Percentiles rank a stretch among this genome's conserved stretches.
phyloP scores from a whole-genome alignment of 768 basidiomycete species.

The Tulasnella sp. region DNA sequence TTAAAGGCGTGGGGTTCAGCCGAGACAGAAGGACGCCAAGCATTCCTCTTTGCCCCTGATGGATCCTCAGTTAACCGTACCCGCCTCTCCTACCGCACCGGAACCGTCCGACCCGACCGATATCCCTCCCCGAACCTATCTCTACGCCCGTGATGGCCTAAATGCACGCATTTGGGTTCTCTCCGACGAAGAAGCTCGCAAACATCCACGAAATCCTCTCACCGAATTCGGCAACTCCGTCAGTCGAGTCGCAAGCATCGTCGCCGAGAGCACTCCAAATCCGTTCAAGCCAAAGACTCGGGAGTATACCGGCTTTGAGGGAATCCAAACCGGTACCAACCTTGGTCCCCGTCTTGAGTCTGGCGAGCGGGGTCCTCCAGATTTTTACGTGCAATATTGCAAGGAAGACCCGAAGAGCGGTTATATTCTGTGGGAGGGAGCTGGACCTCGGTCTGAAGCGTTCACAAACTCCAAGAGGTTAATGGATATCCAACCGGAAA shows the following conservation, averaged over 20 bases:
- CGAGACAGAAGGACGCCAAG: no score
- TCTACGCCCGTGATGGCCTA: no score
- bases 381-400: background rate
- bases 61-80: no score
- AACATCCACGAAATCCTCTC: background rate
- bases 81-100: no score
- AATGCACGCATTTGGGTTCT: no score
- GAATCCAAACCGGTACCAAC: background rate
- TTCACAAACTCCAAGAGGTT: background rate
- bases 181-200: no score
- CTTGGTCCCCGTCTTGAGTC: background rate
- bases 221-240: background rate
- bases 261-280: background rate
- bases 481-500: slow-evolving; percentile 3
- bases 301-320: background rate
- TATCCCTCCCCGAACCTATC: no score
- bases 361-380: background rate
- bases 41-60: no score
- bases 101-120: no score
- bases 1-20: no score
- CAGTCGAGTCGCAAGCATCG: background rate
- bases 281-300: background rate
- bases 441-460: background rate
- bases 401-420: background rate
- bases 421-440: background rate